Conservation (phyloP, 2,329 filamentous ascomycete species). For the Sclerotinia minor region DNA sequence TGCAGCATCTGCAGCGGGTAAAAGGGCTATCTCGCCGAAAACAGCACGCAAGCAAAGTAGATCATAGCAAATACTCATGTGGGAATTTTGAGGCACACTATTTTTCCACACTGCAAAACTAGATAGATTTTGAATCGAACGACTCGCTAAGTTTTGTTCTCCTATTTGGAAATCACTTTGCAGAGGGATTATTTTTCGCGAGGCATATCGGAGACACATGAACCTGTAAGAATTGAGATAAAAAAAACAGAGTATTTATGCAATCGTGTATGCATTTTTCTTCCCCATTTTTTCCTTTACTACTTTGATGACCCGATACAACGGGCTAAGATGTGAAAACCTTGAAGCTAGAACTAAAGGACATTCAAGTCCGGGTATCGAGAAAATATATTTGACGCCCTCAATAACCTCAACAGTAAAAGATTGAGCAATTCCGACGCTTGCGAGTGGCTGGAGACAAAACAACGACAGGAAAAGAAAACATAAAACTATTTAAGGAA, state of each 20-base stretch:
- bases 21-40: constrained; percentile 1
- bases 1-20: constrained; percentile 3
- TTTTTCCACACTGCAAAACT: not conserved
- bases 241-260: constrained; percentile 12
- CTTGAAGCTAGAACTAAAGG: constrained; percentile 10
- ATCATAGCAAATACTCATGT: not conserved
- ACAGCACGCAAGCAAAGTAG: constrained; percentile 11
- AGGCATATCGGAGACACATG: not conserved
- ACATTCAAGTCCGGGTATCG: constrained; percentile 21
- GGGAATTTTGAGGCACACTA: not conserved
- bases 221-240: not conserved
- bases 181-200: not conserved
- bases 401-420: constrained; percentile 2
- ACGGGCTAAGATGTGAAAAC: constrained; percentile 1
- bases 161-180: not conserved
- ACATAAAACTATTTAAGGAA: not conserved
- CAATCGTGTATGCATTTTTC: constrained; percentile 16
- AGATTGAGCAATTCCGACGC: not conserved
- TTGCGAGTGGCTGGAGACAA: constrained; percentile 6
- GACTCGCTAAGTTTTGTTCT: not conserved
- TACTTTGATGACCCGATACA: constrained; percentile 3
- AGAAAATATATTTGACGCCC: constrained; percentile 14
- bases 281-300: constrained; percentile 1
- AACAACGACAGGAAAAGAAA: constrained; percentile 7
- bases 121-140: not conserved